A percentile compares a stretch with the other conserved stretches of the same genome.
phyloP scores from a whole-genome alignment of 179 eudicot genomes.

The Dionaea muscipula region DNA sequence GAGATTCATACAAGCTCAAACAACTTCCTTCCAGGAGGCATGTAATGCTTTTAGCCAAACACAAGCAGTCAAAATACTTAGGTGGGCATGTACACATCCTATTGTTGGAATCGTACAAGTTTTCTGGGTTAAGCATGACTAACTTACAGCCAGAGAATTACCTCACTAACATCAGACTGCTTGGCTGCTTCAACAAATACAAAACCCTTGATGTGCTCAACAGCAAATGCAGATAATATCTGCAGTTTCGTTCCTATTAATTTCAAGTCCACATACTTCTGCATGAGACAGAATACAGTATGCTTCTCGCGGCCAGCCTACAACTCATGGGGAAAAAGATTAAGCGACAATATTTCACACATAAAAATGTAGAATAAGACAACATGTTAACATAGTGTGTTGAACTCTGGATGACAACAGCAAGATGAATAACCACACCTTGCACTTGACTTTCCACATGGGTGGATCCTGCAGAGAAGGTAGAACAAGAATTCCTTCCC shows the following conservation, averaged over 20 bases:
- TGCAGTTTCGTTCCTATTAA: conserved; percentile 59
- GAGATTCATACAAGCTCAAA: no score
- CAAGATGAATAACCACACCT: conserved; percentile 31
- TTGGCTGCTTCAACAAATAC: conserved; percentile 73
- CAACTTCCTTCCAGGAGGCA: no score
- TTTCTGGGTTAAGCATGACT: no score
- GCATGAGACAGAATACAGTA: conserved; percentile 80
- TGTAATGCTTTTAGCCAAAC: no score
- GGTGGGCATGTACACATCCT: no score
- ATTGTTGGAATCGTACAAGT: no score
- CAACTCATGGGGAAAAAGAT: conserved; percentile 1
- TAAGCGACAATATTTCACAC: neutral
- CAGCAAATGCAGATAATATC: conserved; percentile 68
- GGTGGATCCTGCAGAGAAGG: conserved; percentile 46
- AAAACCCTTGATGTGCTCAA: conserved; percentile 79
- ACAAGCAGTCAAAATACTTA: no score
- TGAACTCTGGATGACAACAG: conserved; percentile 6
- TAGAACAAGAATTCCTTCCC: conserved; percentile 19
- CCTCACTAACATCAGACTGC: conserved; percentile 75
- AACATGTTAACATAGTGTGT: conserved; percentile 3
- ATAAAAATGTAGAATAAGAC: neutral
- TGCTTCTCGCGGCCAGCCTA: conserved; percentile 94
- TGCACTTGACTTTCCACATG: conserved; percentile 96
- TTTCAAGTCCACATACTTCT: conserved; percentile 63
- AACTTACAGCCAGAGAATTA: conserved; percentile 15